A percentile compares a stretch with the other conserved stretches of the same genome.
Evolutionary conservation across 2,329 filamentous ascomycete genomes (phyloP).

Genomic region (Hymenoscyphus repandus): DNA sequence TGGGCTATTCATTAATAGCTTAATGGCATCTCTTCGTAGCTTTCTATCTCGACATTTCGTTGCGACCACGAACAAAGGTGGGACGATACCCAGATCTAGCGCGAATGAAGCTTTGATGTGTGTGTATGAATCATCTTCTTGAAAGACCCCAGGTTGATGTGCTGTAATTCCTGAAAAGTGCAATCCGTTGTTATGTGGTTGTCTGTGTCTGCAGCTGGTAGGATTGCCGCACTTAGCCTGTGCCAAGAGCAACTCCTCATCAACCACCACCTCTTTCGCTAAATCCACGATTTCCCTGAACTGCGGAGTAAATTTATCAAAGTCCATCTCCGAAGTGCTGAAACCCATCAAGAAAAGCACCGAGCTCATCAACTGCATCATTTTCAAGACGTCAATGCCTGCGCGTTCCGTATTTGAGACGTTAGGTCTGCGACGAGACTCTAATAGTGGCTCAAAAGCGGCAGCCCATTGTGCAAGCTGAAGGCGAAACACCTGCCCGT

Average conservation of each 20-base stretch:
- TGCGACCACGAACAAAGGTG: conserved; percentile 28
- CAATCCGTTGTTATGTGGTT: neutral
- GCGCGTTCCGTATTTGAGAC: conserved; percentile 49
- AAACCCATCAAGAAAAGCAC: conserved; percentile 58
- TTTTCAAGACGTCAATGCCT: conserved; percentile 56
- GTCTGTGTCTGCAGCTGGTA: conserved; percentile 18
- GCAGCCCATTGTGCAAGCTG: conserved; percentile 50
- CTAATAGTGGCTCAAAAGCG: conserved; percentile 52
- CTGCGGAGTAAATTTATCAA: conserved; percentile 47
- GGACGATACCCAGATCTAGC: conserved; percentile 28
- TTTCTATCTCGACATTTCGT: conserved; percentile 27
- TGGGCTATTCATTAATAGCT: conserved; percentile 21
- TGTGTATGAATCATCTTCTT: conserved; percentile 15
- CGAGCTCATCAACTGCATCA: conserved; percentile 54
- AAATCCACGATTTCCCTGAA: conserved; percentile 53
- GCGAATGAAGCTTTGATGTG: conserved; percentile 38
- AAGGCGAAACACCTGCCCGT: conserved; percentile 38
- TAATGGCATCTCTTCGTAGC: conserved; percentile 24
- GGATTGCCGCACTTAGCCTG: conserved; percentile 17
- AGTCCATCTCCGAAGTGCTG: conserved; percentile 51
- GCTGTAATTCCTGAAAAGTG: conserved; percentile 14
- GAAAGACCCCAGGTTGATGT: conserved; percentile 9
- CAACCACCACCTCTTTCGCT: conserved; percentile 50
- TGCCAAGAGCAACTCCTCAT: conserved; percentile 23
- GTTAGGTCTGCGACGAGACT: conserved; percentile 40